A percentile compares a stretch with the other conserved stretches of the same genome.
phyloP scores from a whole-genome alignment of 345 rosid species.

The Nephelium lappaceum region DNA sequence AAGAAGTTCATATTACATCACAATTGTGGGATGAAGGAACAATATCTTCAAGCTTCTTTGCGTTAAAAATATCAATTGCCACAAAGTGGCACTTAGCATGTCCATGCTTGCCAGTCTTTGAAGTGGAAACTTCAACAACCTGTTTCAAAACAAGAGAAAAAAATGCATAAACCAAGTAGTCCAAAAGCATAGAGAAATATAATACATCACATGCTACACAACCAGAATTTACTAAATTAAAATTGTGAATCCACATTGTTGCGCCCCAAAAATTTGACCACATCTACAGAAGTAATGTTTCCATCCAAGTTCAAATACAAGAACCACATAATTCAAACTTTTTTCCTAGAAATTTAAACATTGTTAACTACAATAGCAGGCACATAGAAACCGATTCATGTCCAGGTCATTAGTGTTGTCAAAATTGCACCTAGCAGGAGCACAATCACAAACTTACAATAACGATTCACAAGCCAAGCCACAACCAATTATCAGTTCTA shows the following conservation, averaged over 20 bases:
- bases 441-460: not conserved
- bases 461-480: too few relatives aligned
- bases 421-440: not conserved
- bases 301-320: not conserved
- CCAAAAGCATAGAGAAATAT: not conserved
- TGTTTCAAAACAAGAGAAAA: constrained; percentile 20
- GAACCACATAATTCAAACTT: constrained; percentile 5
- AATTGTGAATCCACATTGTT: not conserved
- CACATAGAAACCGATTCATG: too few relatives aligned
- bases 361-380: too few relatives aligned
- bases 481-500: not conserved
- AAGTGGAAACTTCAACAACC: constrained; percentile 83
- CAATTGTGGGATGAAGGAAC: constrained; percentile 80
- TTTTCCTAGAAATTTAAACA: too few relatives aligned
- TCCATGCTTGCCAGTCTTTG: constrained; percentile 81
- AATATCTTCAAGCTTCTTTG: constrained; percentile 75
- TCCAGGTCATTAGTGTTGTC: too few relatives aligned
- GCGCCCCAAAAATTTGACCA: not conserved
- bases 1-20: constrained; percentile 46
- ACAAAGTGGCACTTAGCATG: constrained; percentile 87
- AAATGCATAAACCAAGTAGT: not conserved
- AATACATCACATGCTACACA: not conserved
- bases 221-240: not conserved
- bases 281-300: not conserved
- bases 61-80: constrained; percentile 68